A percentile compares a stretch with the other conserved stretches of the same genome.
Evolutionary conservation across 148 eudicot genomes (phyloP).

Genomic region (Dianthus caryophyllus): DNA sequence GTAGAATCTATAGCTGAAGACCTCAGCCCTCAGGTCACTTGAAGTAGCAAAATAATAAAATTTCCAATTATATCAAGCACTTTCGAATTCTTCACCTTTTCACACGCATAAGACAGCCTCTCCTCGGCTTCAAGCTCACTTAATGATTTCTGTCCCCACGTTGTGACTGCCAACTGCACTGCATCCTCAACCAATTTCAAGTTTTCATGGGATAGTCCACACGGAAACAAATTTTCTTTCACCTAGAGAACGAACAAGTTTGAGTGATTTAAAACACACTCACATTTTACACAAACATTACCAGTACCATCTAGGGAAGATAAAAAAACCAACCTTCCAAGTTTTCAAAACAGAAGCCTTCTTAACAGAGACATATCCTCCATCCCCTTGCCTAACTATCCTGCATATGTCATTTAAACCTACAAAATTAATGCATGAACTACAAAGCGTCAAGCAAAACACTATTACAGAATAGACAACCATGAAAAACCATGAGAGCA

Average conservation of each 20-base stretch:
- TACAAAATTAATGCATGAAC: slow-evolving; percentile 10
- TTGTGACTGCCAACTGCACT: slow-evolving; percentile 66
- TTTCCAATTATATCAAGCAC: slow-evolving; percentile 3
- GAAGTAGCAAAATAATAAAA: not conserved
- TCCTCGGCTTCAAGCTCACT: slow-evolving; percentile 98
- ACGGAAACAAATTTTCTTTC: slow-evolving; percentile 84
- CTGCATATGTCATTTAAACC: slow-evolving; percentile 42
- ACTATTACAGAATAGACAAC: not conserved
- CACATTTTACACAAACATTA: slow-evolving; percentile 5
- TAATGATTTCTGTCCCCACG: slow-evolving; percentile 89
- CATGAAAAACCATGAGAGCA: not conserved
- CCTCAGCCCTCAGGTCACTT: not conserved
- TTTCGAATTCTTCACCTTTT: slow-evolving; percentile 57
- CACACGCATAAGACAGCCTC: slow-evolving; percentile 83
- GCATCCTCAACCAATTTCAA: slow-evolving; percentile 66
- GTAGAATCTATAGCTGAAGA: not conserved
- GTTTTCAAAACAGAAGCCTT: slow-evolving; percentile 63
- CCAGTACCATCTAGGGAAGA: slow-evolving; percentile 14
- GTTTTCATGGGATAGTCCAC: slow-evolving; percentile 59
- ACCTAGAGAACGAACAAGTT: slow-evolving; percentile 47
- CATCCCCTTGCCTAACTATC: slow-evolving; percentile 82
- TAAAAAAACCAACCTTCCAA: slow-evolving; percentile 74
- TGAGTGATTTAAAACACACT: slow-evolving; percentile 3
- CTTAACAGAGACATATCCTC: slow-evolving; percentile 76
- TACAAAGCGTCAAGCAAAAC: not conserved